Base-by-base conservation (phyloP, 805 yeast genomes). In the Lachancea meyersii region DNA sequence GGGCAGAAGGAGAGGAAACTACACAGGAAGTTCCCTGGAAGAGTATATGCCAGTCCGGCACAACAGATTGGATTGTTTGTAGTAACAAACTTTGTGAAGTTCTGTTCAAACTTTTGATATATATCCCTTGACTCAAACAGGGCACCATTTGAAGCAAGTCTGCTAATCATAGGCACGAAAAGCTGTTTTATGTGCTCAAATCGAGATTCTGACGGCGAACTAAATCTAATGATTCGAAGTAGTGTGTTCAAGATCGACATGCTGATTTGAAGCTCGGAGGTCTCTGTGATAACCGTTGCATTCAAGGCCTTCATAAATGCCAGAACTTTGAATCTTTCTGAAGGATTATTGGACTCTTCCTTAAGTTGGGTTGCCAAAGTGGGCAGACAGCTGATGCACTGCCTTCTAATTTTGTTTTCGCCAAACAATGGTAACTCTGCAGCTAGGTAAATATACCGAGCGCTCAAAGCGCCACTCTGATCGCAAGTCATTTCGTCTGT, bases 41-140 rank as follows among this genome's bases (percentile, higher is more conserved):
- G 20, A 6, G 17, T 33, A 30, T 28, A 43, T 13, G 43, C 38
- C 19, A 43, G 22, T 14, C 22, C 42, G 4, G 43, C 39, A n/a
- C 35, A 38, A 30, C 46, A 43, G 28, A 43, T 5, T 9, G 37
- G 39, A 28, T 43, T 38, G 21, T 38, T 43, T 16, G 22, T 17
- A n/a, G 14, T 28, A 8, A 35, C 14, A 17, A 38, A 28, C 21
- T 24, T 33, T 6, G 18, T 16, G 30, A 30, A 41, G 18, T 11
- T 21, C 14, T 17, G n/a, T 23, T 35, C 24, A 21, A 35, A 41
- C 10, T 31, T 3, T 7, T 35, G 14, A 18, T 14, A 22, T 20
- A 38, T 4, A 18, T 2, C 9, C 7, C n/a, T 21, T 4, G 27
- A 9, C 16, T 17, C 31, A 14, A n/a, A 28, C 3, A 10, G 23